Evolutionary conservation across 2,329 filamentous ascomycete species (phyloP).

Genomic region (Onygenales sp.): DNA sequence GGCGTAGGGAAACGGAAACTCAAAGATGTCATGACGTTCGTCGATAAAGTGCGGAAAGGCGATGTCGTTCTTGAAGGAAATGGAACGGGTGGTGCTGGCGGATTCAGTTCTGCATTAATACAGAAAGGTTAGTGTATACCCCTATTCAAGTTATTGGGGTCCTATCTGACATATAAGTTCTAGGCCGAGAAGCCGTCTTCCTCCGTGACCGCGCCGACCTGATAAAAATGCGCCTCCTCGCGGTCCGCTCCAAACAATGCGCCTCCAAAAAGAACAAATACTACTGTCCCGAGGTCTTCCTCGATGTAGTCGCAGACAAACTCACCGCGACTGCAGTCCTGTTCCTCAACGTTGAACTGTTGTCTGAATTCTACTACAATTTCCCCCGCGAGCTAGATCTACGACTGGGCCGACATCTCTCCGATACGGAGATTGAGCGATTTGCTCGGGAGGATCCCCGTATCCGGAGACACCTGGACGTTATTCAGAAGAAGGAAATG

Average conservation of each 20-base stretch:
- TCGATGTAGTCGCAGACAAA: conserved; percentile 94
- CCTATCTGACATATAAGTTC: conserved; percentile 11
- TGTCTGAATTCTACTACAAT: conserved; percentile 96
- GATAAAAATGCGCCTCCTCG: conserved; percentile 78
- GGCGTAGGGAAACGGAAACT: conserved; percentile 73
- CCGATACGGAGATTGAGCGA: conserved; percentile 69
- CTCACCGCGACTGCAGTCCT: conserved; percentile 89
- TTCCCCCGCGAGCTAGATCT: conserved; percentile 89
- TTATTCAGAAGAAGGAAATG: conserved; percentile 84
- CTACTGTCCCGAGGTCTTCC: conserved; percentile 90
- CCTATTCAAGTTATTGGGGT: background rate
- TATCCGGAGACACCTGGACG: conserved; percentile 77
- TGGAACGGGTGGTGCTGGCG: conserved; percentile 74
- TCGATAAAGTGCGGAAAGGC: conserved; percentile 81
- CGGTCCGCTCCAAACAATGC: conserved; percentile 87
- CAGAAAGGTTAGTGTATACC: conserved; percentile 54
- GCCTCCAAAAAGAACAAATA: conserved; percentile 80
- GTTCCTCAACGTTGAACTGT: conserved; percentile 92
- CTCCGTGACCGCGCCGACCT: conserved; percentile 84
- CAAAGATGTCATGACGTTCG: conserved; percentile 79
- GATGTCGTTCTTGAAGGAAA: conserved; percentile 79
- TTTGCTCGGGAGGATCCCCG: conserved; percentile 93
- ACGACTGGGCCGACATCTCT: conserved; percentile 71
- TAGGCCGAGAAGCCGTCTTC: conserved; percentile 87
- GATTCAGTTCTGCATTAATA: conserved; percentile 83